Evolutionary conservation across 83 land plant genomes (phyloP).

Genomic region (Diphasiastrum complanatum): DNA sequence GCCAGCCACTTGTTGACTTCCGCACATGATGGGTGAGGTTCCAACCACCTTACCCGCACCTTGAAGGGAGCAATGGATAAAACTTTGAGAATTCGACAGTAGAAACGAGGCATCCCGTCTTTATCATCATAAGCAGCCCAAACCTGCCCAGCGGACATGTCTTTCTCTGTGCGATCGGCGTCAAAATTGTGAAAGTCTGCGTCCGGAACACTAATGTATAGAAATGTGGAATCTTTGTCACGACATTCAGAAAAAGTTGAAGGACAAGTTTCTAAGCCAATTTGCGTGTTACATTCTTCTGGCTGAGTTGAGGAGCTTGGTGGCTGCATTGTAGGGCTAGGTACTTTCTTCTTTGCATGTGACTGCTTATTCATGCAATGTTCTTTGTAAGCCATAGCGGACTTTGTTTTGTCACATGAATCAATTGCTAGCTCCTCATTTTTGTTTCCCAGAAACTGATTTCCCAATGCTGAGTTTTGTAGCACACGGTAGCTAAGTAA

Average conservation of each 20-base stretch:
- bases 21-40: conserved; percentile 41
- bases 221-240: conserved; percentile 6
- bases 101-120: conserved; percentile 85
- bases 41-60: conserved; percentile 50
- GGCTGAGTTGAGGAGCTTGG: too few species aligned
- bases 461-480: too few species aligned
- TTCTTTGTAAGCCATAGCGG: too few species aligned
- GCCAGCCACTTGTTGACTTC: conserved; percentile 49
- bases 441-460: too few species aligned
- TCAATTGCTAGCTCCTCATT: too few species aligned
- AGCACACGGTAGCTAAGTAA: too few species aligned
- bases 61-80: conserved; percentile 55
- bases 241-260: not conserved
- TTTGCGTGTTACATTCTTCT: too few species aligned
- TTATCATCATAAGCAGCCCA: conserved; percentile 85
- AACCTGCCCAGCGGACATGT: conserved; percentile 56
- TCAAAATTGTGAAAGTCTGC: conserved; percentile 79
- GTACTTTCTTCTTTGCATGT: too few species aligned
- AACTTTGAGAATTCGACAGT: conserved; percentile 56
- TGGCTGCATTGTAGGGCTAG: too few species aligned
- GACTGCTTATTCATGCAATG: too few species aligned
- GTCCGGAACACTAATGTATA: conserved; percentile 56
- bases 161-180: conserved; percentile 53
- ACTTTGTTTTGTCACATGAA: too few species aligned
- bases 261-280: too few species aligned